Conservation (phyloP, 2,329 filamentous ascomycete species). For the Sporothrix curviconia region DNA sequence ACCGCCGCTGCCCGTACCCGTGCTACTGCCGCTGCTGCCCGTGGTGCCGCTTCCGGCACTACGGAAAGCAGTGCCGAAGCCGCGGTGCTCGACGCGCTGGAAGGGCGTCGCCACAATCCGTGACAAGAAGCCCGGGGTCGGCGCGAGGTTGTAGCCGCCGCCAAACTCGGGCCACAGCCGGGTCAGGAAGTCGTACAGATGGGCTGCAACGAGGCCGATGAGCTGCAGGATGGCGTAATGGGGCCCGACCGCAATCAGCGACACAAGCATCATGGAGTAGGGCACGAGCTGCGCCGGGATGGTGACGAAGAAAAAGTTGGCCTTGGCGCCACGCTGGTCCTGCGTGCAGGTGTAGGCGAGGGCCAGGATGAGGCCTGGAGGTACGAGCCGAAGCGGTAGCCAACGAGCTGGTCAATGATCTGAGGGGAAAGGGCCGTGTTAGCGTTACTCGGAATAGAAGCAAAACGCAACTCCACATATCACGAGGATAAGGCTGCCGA, state of each 20-base stretch:
- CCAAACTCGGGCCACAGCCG: constrained; percentile 85
- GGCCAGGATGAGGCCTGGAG: constrained; percentile 66
- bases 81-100: constrained; percentile 38
- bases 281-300: constrained; percentile 79
- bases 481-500: no score
- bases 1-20: constrained; percentile 31
- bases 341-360: constrained; percentile 79
- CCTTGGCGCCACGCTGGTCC: constrained; percentile 71
- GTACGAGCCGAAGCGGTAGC: constrained; percentile 44
- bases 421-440: constrained; percentile 33
- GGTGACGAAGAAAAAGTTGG: constrained; percentile 73
- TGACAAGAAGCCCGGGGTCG: constrained; percentile 66
- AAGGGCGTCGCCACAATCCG: constrained; percentile 52
- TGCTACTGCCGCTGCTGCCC: constrained; percentile 36
- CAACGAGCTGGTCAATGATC: constrained; percentile 46
- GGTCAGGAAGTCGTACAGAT: constrained; percentile 84
- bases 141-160: constrained; percentile 68
- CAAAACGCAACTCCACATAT: background rate
- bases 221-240: constrained; percentile 55
- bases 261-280: constrained; percentile 68
- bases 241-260: constrained; percentile 59
- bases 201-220: constrained; percentile 78
- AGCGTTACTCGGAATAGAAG: constrained; percentile 12
- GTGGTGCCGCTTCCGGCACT: constrained; percentile 26
- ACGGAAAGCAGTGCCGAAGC: constrained; percentile 57